These are phyloP conservation scores for Psilocybe subaeruginosa DNA, from an alignment of 768 basidiomycete species.

Conservation along the genomic window DNA sequence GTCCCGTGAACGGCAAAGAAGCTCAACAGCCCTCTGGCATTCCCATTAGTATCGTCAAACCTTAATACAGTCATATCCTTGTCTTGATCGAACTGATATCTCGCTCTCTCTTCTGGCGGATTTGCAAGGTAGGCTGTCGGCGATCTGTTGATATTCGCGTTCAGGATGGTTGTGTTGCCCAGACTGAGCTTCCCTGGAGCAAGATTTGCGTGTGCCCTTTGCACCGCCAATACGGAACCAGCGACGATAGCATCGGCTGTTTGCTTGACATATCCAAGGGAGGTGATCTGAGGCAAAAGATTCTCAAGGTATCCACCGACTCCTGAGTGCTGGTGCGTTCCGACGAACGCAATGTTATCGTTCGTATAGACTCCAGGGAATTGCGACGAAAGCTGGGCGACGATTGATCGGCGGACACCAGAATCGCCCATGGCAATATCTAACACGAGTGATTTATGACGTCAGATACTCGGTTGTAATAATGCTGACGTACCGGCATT, in stretches of 20 bases:
- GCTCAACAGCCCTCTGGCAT: constrained; percentile 66
- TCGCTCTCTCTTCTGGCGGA: constrained; percentile 67
- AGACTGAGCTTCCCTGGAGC: constrained; percentile 60
- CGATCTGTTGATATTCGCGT: constrained; percentile 75
- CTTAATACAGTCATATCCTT: constrained; percentile 71
- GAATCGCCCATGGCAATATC: constrained; percentile 86
- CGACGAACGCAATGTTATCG: constrained; percentile 74
- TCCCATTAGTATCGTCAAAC: constrained; percentile 62
- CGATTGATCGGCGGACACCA: constrained; percentile 71
- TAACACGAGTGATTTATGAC: constrained; percentile 21
- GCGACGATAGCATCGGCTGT: constrained; percentile 73
- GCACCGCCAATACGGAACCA: constrained; percentile 71
- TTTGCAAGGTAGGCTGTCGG: constrained; percentile 81
- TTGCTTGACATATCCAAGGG: constrained; percentile 73
- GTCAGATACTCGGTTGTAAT: neutral
- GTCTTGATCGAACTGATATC: constrained; percentile 73
- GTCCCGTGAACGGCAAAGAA: constrained; percentile 85
- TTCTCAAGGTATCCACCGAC: constrained; percentile 83
- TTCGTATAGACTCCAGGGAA: constrained; percentile 69
- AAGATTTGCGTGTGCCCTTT: constrained; percentile 65
- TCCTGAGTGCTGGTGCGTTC: constrained; percentile 78
- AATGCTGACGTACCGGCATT: constrained; percentile 57
- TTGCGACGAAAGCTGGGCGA: constrained; percentile 53
- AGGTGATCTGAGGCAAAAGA: constrained; percentile 75
- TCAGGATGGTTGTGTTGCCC: constrained; percentile 70